Conservation (phyloP, 768 basidiomycete species). For the Mrakia gelida region DNA sequence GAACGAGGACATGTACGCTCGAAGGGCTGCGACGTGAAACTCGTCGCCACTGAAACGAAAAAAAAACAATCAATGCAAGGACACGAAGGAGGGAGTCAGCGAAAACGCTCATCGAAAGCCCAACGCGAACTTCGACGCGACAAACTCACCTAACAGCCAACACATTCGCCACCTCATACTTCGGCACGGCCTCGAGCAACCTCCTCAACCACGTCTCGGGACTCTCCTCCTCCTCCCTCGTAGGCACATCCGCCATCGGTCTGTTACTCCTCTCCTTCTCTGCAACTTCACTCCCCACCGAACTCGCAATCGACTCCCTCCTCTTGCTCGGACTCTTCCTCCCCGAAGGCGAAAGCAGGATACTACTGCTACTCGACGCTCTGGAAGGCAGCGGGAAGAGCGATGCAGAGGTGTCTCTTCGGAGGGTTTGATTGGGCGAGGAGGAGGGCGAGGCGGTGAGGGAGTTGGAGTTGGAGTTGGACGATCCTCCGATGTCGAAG, state of each 20-base stretch:
- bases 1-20: slow-evolving; percentile 68
- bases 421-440: neutral
- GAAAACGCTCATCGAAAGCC: neutral
- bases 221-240: slow-evolving; percentile 53
- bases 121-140: slow-evolving; percentile 16
- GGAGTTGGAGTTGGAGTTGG: neutral
- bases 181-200: slow-evolving; percentile 60
- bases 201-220: slow-evolving; percentile 66
- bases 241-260: slow-evolving; percentile 28
- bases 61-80: neutral
- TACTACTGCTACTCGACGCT: neutral
- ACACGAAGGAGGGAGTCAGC: too few relatives aligned
- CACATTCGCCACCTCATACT: slow-evolving; percentile 72
- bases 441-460: neutral
- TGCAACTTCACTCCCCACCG: neutral
- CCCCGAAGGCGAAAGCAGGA: neutral
- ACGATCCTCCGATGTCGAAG: neutral
- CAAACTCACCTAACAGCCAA: slow-evolving; percentile 69
- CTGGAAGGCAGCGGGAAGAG: slow-evolving; percentile 2
- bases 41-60: slow-evolving; percentile 58
- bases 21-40: slow-evolving; percentile 66
- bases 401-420: neutral
- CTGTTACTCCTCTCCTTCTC: slow-evolving; percentile 5
- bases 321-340: slow-evolving; percentile 2
- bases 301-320: slow-evolving; percentile 22